These are phyloP conservation scores for Amauroascus verrucosus DNA, from an alignment of 2,329 filamentous ascomycete genomes.

Conservation along the genomic window DNA sequence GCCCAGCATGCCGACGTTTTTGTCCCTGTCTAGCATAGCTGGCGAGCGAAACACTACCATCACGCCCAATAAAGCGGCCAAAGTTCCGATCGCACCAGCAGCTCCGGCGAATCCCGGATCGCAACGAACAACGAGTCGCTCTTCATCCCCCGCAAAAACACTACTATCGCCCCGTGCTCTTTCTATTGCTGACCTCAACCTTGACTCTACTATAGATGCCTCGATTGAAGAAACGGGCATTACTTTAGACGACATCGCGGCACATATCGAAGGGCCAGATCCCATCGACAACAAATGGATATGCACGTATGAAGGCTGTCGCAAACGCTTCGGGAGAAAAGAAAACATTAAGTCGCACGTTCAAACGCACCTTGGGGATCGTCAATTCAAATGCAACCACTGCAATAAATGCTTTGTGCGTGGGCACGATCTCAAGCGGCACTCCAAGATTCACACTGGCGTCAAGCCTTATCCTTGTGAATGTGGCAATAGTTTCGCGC, in stretches of 20 bases:
- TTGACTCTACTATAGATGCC: slow-evolving; percentile 49
- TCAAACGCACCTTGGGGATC: slow-evolving; percentile 92
- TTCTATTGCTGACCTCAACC: slow-evolving; percentile 40
- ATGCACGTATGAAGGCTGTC: slow-evolving; percentile 66
- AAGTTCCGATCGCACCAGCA: slow-evolving; percentile 25
- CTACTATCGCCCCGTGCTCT: slow-evolving; percentile 36
- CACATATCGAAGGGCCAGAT: slow-evolving; percentile 63
- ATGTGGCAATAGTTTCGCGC: slow-evolving; percentile 87
- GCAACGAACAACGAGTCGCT: slow-evolving; percentile 14
- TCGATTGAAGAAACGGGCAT: slow-evolving; percentile 69
- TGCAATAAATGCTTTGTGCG: slow-evolving; percentile 95
- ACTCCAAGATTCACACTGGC: slow-evolving; percentile 93
- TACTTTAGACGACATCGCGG: slow-evolving; percentile 70
- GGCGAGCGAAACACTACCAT: slow-evolving; percentile 29
- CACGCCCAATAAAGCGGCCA: slow-evolving; percentile 19
- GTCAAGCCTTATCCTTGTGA: slow-evolving; percentile 92
- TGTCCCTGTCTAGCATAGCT: slow-evolving; percentile 45
- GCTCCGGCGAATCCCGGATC: slow-evolving; percentile 21
- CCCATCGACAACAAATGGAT: slow-evolving; percentile 66
- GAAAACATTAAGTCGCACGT: slow-evolving; percentile 99
- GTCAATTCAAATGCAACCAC: slow-evolving; percentile 86
- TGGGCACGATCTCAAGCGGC: slow-evolving; percentile 92
- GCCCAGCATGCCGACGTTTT: slow-evolving; percentile 42
- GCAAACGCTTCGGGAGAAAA: slow-evolving; percentile 87
- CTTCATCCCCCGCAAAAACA: slow-evolving; percentile 26